These are phyloP conservation scores for Cephalotrichum gorgonifer DNA, from an alignment of 2,329 filamentous ascomycete species.

Conservation along the genomic window DNA sequence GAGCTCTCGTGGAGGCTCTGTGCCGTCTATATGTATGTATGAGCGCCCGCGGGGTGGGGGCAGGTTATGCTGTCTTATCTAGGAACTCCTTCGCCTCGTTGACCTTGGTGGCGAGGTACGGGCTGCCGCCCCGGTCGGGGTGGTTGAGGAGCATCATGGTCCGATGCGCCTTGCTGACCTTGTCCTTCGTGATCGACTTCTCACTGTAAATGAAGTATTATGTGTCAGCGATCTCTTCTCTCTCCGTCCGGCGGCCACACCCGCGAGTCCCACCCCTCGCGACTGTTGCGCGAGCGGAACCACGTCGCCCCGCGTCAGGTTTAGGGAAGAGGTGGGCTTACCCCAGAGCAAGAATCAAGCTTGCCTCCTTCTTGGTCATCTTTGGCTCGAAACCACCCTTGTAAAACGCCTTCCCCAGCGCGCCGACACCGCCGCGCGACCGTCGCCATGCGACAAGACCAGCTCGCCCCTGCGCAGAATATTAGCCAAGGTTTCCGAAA, in stretches of 20 bases:
- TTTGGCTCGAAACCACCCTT: conserved; percentile 96
- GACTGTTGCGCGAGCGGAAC: background rate
- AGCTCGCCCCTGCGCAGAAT: conserved; percentile 64
- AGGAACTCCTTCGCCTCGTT: conserved; percentile 97
- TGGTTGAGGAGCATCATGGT: conserved; percentile 96
- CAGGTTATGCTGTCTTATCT: conserved; percentile 53
- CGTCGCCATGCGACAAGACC: conserved; percentile 81
- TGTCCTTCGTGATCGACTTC: conserved; percentile 78
- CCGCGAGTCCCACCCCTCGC: too few species aligned
- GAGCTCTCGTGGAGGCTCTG: background rate
- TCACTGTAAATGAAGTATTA: conserved; percentile 46
- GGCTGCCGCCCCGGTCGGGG: conserved; percentile 91
- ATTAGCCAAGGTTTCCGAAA: conserved; percentile 8
- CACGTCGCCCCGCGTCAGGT: background rate
- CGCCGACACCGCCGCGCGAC: conserved; percentile 66
- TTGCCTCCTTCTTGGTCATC: conserved; percentile 88
- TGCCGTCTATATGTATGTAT: too few species aligned
- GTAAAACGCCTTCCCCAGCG: conserved; percentile 86
- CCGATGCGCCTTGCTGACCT: conserved; percentile 89
- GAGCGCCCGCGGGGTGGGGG: background rate
- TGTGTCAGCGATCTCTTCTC: background rate
- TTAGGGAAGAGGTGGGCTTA: conserved; percentile 31
- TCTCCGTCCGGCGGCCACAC: background rate
- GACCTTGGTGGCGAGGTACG: conserved; percentile 93
- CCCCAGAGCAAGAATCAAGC: conserved; percentile 84